Conservation (phyloP, 176 grass and related monocot species). For the Puccinellia tenuiflora region DNA sequence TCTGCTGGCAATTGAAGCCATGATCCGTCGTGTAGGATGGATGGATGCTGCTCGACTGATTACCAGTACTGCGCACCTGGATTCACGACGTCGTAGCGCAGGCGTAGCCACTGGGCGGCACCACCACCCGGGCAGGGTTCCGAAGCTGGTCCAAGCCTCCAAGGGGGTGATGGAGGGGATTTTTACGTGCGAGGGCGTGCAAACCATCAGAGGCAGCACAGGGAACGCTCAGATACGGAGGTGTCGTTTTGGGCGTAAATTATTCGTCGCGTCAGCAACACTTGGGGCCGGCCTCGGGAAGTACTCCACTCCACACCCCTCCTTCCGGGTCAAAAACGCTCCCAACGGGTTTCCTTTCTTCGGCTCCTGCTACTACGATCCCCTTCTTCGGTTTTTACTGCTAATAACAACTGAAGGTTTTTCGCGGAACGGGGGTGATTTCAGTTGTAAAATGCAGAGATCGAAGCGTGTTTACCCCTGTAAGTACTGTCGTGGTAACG, state of each 20-base stretch:
- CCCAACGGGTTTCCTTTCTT: not conserved
- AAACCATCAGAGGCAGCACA: not conserved
- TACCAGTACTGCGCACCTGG: not conserved
- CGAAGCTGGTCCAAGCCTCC: constrained; percentile 22
- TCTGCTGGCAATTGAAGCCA: not conserved
- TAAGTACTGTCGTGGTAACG: not conserved
- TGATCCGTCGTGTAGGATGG: not conserved
- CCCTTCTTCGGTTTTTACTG: not conserved
- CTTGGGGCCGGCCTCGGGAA: constrained; percentile 25
- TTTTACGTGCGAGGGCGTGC: constrained; percentile 18
- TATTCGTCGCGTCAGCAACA: constrained; percentile 23
- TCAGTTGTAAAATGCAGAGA: not conserved
- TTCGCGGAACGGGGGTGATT: not conserved
- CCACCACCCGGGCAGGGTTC: not conserved
- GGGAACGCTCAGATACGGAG: constrained; percentile 44
- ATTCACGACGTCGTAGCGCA: not conserved
- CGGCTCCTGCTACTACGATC: not conserved
- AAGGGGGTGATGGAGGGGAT: not conserved
- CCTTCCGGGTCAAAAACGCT: constrained; percentile 14
- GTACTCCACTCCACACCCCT: constrained; percentile 1
- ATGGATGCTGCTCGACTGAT: not conserved
- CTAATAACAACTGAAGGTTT: no score
- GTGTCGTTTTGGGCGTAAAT: constrained; percentile 44
- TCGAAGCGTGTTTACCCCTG: no score
- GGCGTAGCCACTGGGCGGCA: not conserved